Evolutionary conservation across 2,329 filamentous ascomycete species (phyloP).

Genomic region (Bipolaris cookei): DNA sequence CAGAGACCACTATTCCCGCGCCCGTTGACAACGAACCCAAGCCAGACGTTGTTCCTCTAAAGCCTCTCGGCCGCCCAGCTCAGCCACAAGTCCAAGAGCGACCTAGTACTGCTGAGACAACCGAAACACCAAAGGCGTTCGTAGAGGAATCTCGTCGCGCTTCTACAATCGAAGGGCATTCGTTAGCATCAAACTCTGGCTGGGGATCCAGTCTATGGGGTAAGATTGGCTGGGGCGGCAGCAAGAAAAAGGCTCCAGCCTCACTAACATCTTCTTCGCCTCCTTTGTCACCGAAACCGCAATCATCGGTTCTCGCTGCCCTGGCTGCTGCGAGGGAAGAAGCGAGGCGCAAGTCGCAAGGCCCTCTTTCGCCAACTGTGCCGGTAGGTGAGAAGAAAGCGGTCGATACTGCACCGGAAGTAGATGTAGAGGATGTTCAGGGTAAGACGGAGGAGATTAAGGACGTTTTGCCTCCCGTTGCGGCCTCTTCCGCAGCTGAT

Average conservation of each 20-base stretch:
- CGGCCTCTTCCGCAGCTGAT: constrained; percentile 9
- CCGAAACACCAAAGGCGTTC: constrained; percentile 4
- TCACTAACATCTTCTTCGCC: constrained; percentile 19
- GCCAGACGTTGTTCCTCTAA: neutral
- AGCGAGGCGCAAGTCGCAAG: constrained; percentile 8
- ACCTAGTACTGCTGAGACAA: constrained; percentile 8
- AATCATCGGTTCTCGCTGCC: constrained; percentile 16
- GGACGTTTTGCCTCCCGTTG: constrained; percentile 1
- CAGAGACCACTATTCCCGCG: neutral
- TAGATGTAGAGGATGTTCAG: neutral
- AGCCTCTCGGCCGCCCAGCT: constrained; percentile 3
- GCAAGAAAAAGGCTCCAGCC: constrained; percentile 30
- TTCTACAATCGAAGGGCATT: constrained; percentile 14
- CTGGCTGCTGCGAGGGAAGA: constrained; percentile 15
- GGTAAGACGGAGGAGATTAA: constrained; percentile 6
- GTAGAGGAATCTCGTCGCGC: constrained; percentile 10
- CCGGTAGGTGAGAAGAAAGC: constrained; percentile 8
- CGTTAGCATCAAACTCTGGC: constrained; percentile 19
- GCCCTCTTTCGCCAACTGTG: neutral
- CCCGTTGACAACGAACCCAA: neutral
- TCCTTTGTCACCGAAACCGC: constrained; percentile 13
- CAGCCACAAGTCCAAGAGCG: neutral
- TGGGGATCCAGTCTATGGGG: constrained; percentile 39
- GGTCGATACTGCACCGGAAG: neutral
- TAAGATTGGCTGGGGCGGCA: constrained; percentile 41